phyloP scores from a whole-genome alignment of 2,329 filamentous ascomycete species.

The Xylaria sp. region DNA sequence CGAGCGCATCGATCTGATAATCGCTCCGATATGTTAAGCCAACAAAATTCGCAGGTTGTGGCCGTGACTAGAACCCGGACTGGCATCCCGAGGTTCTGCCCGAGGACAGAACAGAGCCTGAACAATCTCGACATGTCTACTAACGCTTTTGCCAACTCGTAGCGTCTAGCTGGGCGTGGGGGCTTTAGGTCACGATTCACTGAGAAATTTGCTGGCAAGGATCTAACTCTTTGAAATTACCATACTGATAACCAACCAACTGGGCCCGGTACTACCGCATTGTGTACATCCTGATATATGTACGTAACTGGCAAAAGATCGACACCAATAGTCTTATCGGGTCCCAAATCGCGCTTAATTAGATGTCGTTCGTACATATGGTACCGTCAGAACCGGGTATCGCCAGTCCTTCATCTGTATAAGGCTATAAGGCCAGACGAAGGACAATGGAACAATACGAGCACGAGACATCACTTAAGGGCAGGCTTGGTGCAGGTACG shows the following conservation, averaged over 20 bases:
- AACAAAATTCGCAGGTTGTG: neutral
- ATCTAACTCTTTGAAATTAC: slow-evolving; percentile 17
- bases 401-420: neutral
- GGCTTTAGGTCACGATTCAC: slow-evolving; percentile 14
- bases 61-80: neutral
- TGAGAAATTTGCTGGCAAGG: slow-evolving; percentile 20
- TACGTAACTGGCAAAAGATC: slow-evolving; percentile 16
- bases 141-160: neutral
- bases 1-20: too few relatives aligned
- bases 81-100: neutral
- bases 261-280: slow-evolving; percentile 4
- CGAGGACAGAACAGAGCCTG: neutral
- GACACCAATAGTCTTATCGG: slow-evolving; percentile 21
- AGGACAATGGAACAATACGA: neutral
- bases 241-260: slow-evolving; percentile 10
- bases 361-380: neutral
- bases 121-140: neutral
- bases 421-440: neutral
- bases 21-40: too few relatives aligned
- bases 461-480: neutral
- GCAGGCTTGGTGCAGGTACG: too few relatives aligned
- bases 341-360: slow-evolving; percentile 15
- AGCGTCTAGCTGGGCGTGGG: neutral
- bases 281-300: slow-evolving; percentile 15
- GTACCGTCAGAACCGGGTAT: neutral